Percentiles rank a stretch among this genome's conserved stretches.
These are phyloP conservation scores for Taphrina sp. DNA, from an alignment of 1,139 yeast genomes.

Conservation along the genomic window DNA sequence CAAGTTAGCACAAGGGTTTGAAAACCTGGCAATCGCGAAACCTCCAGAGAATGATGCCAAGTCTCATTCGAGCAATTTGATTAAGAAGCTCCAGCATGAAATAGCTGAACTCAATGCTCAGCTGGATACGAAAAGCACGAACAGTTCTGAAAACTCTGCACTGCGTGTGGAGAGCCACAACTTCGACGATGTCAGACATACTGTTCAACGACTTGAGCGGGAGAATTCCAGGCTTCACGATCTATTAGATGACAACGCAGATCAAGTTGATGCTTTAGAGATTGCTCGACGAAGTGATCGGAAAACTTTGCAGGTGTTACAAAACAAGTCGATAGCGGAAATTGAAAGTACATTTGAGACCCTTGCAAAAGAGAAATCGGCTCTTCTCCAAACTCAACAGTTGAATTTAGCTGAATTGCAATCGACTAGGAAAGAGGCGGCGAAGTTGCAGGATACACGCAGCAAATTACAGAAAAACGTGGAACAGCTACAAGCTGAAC, in stretches of 20 bases:
- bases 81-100: conserved; percentile 6
- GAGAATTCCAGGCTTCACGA: conserved; percentile 35
- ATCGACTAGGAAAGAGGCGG: conserved; percentile 19
- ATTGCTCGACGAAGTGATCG: conserved; percentile 26
- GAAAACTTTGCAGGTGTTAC: conserved; percentile 26
- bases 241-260: conserved; percentile 33
- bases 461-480: conserved; percentile 11
- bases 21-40: background rate
- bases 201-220: conserved; percentile 23
- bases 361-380: conserved; percentile 27
- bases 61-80: background rate
- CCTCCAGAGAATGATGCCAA: background rate
- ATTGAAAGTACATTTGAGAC: conserved; percentile 29
- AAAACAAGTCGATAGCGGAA: conserved; percentile 31
- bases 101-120: conserved; percentile 2
- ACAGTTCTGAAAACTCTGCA: background rate
- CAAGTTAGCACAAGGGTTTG: conserved; percentile 24
- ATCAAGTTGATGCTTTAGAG: conserved; percentile 33
- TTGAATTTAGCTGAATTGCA: conserved; percentile 24
- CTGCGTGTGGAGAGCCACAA: background rate
- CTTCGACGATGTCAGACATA: background rate
- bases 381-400: conserved; percentile 27
- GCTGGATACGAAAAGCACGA: background rate
- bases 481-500: conserved; percentile 1
- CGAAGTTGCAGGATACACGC: conserved; percentile 3